These are phyloP conservation scores for Apiospora koreana DNA, from an alignment of 2,329 filamentous ascomycete species.

Conservation along the genomic window DNA sequence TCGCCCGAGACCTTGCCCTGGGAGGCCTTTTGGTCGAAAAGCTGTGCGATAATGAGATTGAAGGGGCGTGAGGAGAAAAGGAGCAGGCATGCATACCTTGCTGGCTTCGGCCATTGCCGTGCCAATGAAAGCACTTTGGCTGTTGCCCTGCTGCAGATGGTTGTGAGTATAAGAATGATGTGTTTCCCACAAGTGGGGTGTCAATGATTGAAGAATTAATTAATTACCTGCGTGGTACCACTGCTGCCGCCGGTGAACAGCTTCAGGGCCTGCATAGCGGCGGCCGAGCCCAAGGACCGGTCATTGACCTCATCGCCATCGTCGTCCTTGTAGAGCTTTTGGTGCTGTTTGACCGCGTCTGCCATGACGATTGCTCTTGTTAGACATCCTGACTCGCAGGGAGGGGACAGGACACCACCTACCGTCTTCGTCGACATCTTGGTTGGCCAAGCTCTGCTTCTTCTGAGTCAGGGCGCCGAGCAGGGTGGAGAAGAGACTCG, in stretches of 20 bases:
- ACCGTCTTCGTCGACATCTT: slow-evolving; percentile 54
- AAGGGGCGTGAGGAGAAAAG: slow-evolving; percentile 14
- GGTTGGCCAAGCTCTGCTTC: slow-evolving; percentile 47
- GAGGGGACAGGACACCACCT: slow-evolving; percentile 8
- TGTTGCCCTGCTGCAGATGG: slow-evolving; percentile 41
- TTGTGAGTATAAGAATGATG: not conserved
- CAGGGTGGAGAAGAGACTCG: slow-evolving; percentile 51
- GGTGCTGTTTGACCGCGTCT: slow-evolving; percentile 74
- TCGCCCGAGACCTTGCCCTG: slow-evolving; percentile 55
- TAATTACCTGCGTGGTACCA: slow-evolving; percentile 37
- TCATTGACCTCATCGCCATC: slow-evolving; percentile 49
- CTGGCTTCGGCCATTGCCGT: slow-evolving; percentile 87
- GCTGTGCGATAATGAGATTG: slow-evolving; percentile 34
- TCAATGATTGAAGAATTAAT: not conserved
- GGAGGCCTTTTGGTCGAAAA: slow-evolving; percentile 60
- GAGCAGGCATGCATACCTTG: slow-evolving; percentile 55
- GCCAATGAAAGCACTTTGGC: slow-evolving; percentile 79
- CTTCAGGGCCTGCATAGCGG: slow-evolving; percentile 80
- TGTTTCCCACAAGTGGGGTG: not conserved
- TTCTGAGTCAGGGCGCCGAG: slow-evolving; percentile 50
- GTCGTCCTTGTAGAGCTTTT: slow-evolving; percentile 67
- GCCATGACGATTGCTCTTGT: not conserved
- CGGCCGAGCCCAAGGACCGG: slow-evolving; percentile 66
- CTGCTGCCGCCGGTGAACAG: slow-evolving; percentile 66
- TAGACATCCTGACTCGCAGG: not conserved